A percentile compares a stretch with the other conserved stretches of the same genome.
Evolutionary conservation across 345 rosid genomes (phyloP).

Genomic region (Punica granatum): DNA sequence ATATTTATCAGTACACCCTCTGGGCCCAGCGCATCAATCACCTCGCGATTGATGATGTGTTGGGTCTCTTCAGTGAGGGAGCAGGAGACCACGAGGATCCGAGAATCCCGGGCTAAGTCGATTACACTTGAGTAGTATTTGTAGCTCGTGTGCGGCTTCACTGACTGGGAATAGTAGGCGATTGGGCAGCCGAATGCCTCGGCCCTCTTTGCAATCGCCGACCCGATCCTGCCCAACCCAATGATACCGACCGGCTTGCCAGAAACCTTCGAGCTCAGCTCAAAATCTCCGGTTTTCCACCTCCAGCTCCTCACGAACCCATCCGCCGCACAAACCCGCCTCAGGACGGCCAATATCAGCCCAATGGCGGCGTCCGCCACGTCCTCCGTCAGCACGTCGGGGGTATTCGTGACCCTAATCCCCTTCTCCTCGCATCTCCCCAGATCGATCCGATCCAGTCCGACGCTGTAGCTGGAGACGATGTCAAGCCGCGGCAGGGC

Average conservation of each 20-base stretch:
- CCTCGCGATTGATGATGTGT: slow-evolving; percentile 34
- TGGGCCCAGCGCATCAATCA: slow-evolving; percentile 56
- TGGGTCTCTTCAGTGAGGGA: slow-evolving; percentile 41
- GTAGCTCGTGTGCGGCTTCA: slow-evolving; percentile 28
- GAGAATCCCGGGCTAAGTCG: slow-evolving; percentile 41
- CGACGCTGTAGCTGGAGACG: slow-evolving; percentile 52
- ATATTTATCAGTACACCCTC: slow-evolving; percentile 56
- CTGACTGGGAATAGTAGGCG: slow-evolving; percentile 38
- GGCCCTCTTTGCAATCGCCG: slow-evolving; percentile 53
- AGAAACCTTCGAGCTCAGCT: slow-evolving; percentile 44
- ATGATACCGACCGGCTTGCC: slow-evolving; percentile 56
- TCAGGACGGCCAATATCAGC: slow-evolving; percentile 42
- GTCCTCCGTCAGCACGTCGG: slow-evolving; percentile 63
- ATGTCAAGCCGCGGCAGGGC: slow-evolving; percentile 50
- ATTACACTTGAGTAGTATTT: slow-evolving; percentile 31
- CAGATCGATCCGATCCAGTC: slow-evolving; percentile 54
- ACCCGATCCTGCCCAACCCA: slow-evolving; percentile 54
- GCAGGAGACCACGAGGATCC: slow-evolving; percentile 51
- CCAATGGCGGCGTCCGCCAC: slow-evolving; percentile 57
- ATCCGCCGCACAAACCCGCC: slow-evolving; percentile 43
- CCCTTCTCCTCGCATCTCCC: slow-evolving; percentile 45
- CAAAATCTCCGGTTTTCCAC: slow-evolving; percentile 37
- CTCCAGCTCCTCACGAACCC: slow-evolving; percentile 39
- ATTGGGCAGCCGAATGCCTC: slow-evolving; percentile 49
- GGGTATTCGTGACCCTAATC: slow-evolving; percentile 52